These are phyloP conservation scores for Hypoxylon intermedium DNA, from an alignment of 495 filamentous ascomycete species.

Conservation along the genomic window DNA sequence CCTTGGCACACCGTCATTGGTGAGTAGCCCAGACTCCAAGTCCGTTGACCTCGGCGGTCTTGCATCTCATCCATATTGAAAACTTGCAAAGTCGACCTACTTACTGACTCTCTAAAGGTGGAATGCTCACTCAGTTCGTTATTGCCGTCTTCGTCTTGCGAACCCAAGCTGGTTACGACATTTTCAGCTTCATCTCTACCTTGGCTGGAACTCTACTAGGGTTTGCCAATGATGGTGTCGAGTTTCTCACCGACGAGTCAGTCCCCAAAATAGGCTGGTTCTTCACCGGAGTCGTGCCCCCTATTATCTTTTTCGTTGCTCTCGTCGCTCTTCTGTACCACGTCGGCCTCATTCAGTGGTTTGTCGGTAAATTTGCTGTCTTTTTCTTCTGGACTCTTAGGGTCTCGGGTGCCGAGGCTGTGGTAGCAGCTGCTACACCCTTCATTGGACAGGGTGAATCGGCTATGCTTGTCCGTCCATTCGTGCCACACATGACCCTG, in stretches of 20 bases:
- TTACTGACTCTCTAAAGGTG: slow-evolving; percentile 51
- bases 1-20: slow-evolving; percentile 86
- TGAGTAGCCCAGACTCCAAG: slow-evolving; percentile 12
- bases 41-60: neutral
- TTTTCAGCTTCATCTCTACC: slow-evolving; percentile 83
- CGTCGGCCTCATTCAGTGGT: slow-evolving; percentile 82
- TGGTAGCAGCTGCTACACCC: slow-evolving; percentile 90
- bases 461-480: slow-evolving; percentile 88
- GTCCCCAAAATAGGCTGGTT: slow-evolving; percentile 65
- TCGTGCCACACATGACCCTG: slow-evolving; percentile 78
- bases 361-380: slow-evolving; percentile 79
- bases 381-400: slow-evolving; percentile 91
- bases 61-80: neutral
- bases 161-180: slow-evolving; percentile 78
- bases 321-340: slow-evolving; percentile 85
- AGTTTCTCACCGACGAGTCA: slow-evolving; percentile 68
- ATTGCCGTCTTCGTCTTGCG: slow-evolving; percentile 86
- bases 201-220: slow-evolving; percentile 73
- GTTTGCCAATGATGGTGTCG: slow-evolving; percentile 72
- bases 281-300: slow-evolving; percentile 73
- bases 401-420: slow-evolving; percentile 91
- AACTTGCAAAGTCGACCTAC: neutral
- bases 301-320: slow-evolving; percentile 93
- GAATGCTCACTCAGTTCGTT: slow-evolving; percentile 88
- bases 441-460: slow-evolving; percentile 96